phyloP scores from a whole-genome alignment of 2,329 filamentous ascomycete genomes.

The Botrytis byssoidea region DNA sequence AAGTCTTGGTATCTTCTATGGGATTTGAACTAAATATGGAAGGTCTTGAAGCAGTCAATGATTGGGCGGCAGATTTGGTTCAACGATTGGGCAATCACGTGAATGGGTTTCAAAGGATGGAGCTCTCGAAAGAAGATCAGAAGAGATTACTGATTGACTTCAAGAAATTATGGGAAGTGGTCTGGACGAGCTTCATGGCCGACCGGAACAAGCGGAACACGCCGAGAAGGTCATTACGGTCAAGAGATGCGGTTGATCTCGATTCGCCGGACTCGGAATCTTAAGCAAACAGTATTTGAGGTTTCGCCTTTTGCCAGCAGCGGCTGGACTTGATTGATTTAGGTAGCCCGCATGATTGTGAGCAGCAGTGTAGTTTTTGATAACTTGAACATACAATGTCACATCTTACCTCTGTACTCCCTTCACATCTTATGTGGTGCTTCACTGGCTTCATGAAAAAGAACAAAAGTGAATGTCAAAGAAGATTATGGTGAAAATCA shows the following conservation, averaged over 20 bases:
- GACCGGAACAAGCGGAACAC: slow-evolving; percentile 15
- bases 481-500: neutral
- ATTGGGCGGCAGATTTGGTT: slow-evolving; percentile 26
- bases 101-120: slow-evolving; percentile 22
- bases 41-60: slow-evolving; percentile 20
- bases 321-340: neutral
- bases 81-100: slow-evolving; percentile 26
- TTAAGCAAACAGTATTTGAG: neutral
- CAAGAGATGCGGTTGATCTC: neutral
- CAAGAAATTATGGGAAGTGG: slow-evolving; percentile 28
- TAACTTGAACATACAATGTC: neutral
- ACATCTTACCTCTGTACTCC: neutral
- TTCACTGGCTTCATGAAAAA: neutral
- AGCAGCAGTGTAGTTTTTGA: neutral
- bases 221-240: slow-evolving; percentile 13
- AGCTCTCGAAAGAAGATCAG: slow-evolving; percentile 22
- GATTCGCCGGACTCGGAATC: neutral
- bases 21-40: slow-evolving; percentile 18
- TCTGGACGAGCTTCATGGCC: slow-evolving; percentile 23
- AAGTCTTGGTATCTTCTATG: slow-evolving; percentile 21
- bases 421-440: neutral
- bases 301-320: neutral
- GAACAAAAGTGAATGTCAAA: neutral
- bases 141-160: slow-evolving; percentile 27
- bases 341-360: neutral